These are phyloP conservation scores for Helenozyma baotianmanensis DNA, from an alignment of 805 yeast species.

Conservation along the genomic window DNA sequence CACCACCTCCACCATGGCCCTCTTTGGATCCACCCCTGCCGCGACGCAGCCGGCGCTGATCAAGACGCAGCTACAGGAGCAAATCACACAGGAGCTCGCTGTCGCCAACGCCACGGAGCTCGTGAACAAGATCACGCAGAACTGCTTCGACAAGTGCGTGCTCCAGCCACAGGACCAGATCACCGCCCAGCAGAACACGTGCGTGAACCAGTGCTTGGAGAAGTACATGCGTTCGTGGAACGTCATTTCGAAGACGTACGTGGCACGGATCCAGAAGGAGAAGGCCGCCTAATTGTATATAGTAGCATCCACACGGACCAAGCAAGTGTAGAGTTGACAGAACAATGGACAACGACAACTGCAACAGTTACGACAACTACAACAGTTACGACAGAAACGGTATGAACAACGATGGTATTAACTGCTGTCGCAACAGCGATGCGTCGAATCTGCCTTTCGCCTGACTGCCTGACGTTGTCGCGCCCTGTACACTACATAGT, in stretches of 20 bases:
- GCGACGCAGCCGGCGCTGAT: conserved; percentile 8
- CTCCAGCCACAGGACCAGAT: conserved; percentile 52
- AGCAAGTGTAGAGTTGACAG: neutral
- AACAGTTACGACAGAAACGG: too few relatives aligned
- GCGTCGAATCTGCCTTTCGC: too few relatives aligned
- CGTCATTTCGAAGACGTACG: conserved; percentile 69
- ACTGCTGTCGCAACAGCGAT: too few relatives aligned
- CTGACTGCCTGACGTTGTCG: too few relatives aligned
- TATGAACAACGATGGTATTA: too few relatives aligned
- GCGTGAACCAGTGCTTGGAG: conserved; percentile 74
- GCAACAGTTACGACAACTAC: too few relatives aligned
- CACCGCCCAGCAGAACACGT: conserved; percentile 51
- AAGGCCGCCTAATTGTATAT: conserved; percentile 7
- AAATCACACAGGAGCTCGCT: conserved; percentile 78
- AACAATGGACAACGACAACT: neutral
- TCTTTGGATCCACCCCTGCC: conserved; percentile 12
- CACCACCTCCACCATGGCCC: conserved; percentile 16
- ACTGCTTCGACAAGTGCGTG: conserved; percentile 81
- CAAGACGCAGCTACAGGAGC: conserved; percentile 54
- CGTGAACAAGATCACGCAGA: conserved; percentile 78
- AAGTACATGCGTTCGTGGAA: conserved; percentile 94
- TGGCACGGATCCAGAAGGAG: conserved; percentile 58
- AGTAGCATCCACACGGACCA: too few relatives aligned
- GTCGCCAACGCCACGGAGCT: conserved; percentile 87
- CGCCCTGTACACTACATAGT: too few relatives aligned